A percentile compares a stretch with the other conserved stretches of the same genome.
Evolutionary conservation across 148 eudicot species (phyloP).

Genomic region (Chenopodium berlandieri): DNA sequence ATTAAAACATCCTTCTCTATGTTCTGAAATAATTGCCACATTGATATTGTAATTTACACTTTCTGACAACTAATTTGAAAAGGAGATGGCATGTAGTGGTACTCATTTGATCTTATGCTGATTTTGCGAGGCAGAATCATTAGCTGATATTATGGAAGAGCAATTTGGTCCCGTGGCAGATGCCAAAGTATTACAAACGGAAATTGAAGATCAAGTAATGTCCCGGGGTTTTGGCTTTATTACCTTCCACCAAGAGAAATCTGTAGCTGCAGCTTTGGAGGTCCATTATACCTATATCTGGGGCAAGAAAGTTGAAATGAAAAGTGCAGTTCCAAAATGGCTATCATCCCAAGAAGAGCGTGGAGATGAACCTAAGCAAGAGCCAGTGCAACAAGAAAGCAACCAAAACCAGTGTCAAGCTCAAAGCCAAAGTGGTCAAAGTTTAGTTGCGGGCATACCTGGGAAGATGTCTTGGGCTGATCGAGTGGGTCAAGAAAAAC

Average conservation of each 20-base stretch:
- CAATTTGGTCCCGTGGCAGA: conserved; percentile 36
- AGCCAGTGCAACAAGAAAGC: conserved; percentile 15
- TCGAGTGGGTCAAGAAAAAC: conserved; percentile 18
- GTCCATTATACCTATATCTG: conserved; percentile 32
- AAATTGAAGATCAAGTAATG: conserved; percentile 20
- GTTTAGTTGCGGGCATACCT: neutral
- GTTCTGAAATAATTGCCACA: neutral
- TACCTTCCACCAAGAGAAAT: conserved; percentile 34
- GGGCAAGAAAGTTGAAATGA: conserved; percentile 41
- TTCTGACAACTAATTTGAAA: neutral
- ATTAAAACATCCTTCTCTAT: neutral
- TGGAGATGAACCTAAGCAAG: conserved; percentile 19
- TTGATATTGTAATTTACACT: neutral
- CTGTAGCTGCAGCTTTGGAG: conserved; percentile 33
- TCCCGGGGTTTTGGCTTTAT: conserved; percentile 44
- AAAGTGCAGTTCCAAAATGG: conserved; percentile 30
- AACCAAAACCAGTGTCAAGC: conserved; percentile 3
- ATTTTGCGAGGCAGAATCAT: conserved; percentile 24
- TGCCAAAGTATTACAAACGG: conserved; percentile 30
- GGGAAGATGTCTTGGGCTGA: conserved; percentile 35
- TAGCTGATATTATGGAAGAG: conserved; percentile 23
- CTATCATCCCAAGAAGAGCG: conserved; percentile 17
- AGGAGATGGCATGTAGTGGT: neutral
- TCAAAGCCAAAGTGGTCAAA: conserved; percentile 5
- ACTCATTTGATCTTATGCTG: conserved; percentile 7